These are phyloP conservation scores for Herpetomonas tarakana DNA, from an alignment of 208 protist species.

Conservation along the genomic window DNA sequence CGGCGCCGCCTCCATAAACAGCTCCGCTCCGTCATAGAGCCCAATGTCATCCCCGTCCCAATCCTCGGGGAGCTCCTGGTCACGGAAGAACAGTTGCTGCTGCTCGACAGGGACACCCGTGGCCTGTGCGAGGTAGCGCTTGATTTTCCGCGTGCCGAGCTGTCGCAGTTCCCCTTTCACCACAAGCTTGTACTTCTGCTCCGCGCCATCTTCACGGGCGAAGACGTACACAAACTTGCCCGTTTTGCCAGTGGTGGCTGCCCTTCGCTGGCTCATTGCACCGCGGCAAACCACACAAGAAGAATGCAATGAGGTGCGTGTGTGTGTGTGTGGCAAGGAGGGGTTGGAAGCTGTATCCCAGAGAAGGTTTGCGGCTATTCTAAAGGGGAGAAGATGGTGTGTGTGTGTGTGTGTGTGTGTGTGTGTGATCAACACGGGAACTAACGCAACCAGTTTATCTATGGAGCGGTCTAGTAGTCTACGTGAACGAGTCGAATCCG, in stretches of 20 bases:
- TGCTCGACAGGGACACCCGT: constrained; percentile 34
- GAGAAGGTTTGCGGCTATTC: too few relatives aligned
- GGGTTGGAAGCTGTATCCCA: too few relatives aligned
- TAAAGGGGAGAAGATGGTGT: too few relatives aligned
- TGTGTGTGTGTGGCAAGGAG: too few relatives aligned
- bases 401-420: too few relatives aligned
- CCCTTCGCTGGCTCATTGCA: neutral
- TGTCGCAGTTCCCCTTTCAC: constrained; percentile 57
- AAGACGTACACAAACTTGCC: constrained; percentile 53
- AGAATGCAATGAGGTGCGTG: neutral
- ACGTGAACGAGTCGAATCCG: too few relatives aligned
- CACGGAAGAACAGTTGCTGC: constrained; percentile 61
- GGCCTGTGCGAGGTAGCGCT: constrained; percentile 66
- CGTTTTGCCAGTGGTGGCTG: neutral
- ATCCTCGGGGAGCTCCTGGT: constrained; percentile 21
- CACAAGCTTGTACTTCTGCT: constrained; percentile 79
- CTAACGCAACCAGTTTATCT: too few relatives aligned
- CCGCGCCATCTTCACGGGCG: constrained; percentile 64
- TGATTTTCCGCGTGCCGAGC: constrained; percentile 50
- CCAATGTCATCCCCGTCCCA: constrained; percentile 43
- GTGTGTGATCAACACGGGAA: too few relatives aligned
- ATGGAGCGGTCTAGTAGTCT: too few relatives aligned
- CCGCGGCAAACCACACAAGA: constrained; percentile 1
- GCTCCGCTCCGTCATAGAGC: constrained; percentile 48
- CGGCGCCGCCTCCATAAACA: constrained; percentile 28